Evolutionary conservation across 257 asterid species (phyloP), one percentile per base, ranked within the genome.

Genomic region (Jacaranda mimosifolia): DNA sequence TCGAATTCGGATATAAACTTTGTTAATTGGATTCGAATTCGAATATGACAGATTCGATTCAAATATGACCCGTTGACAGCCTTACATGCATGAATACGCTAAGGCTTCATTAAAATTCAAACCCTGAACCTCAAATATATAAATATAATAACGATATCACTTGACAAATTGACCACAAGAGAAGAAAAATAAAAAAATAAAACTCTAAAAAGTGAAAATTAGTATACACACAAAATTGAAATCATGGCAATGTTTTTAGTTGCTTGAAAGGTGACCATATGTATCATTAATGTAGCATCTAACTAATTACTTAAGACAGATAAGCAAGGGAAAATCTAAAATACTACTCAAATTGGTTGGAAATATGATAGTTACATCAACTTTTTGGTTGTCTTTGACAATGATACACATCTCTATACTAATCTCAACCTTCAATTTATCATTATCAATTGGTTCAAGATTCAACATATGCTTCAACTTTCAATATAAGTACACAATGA

Each of bases 361-460:
- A 9, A 21, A 57, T 57, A 11, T 56, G 55, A 72, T 72, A 7
- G 42, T 55, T 39, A 40, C 56, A 56, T 57, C 57, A 72, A 39
- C 51, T 57, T 38, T 52, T 52, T 53, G 6, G 64, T 35, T 52
- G 75, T 53, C 18, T 53, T 19, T 40, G 68, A 72, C 13, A 58
- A 57, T 72, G 58, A 72, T 58, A 19, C 53, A 48, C 15, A 39
- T 42, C 59, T 72, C 1, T 57, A 6, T 72, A 51, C 15, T 46
- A 5, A 70, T 57, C 36, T 57, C 63, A 57, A 57, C 9, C 15
- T 15, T 57, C 38, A 57, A 57, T 8, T 57, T 19, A 57, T 55
- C 26, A 57, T 8, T 7, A 21, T 26, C 2, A 18, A 21, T 57
- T 18, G 63, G 8, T 57, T 57, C 63, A 21, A 18, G 63, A 18